phyloP scores from a whole-genome alignment of 352 stramenopile genomes.

The Phytophthora vignae region DNA sequence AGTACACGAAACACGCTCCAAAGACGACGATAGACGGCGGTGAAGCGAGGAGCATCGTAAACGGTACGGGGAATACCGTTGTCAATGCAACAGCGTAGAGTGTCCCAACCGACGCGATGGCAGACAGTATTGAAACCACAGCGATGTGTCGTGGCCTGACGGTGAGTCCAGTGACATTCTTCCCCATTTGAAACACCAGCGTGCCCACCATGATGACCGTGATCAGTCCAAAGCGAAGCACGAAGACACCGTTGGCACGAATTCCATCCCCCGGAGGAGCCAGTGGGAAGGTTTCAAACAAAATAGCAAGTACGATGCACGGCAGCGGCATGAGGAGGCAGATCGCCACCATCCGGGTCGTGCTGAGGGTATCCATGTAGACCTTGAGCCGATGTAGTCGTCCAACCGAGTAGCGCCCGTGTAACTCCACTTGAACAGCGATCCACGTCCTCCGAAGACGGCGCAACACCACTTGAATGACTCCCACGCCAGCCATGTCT shows the following conservation, averaged over 20 bases:
- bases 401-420: background rate
- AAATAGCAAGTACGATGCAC: constrained; percentile 2
- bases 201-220: background rate
- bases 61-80: background rate
- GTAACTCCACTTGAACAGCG: background rate
- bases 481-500: background rate
- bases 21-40: background rate
- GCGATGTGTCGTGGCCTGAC: background rate
- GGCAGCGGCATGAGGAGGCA: background rate
- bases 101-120: background rate
- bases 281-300: background rate
- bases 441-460: background rate
- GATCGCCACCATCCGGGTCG: background rate
- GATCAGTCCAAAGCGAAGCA: background rate
- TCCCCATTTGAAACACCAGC: constrained; percentile 4
- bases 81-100: background rate
- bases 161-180: background rate
- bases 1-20: background rate
- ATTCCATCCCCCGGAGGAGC: background rate
- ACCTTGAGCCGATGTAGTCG: background rate
- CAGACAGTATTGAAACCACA: background rate
- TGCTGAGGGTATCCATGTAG: background rate
- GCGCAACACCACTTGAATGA: background rate
- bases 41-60: background rate
- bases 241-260: background rate